phyloP scores from a whole-genome alignment of 2,329 filamentous ascomycete genomes.

The Fusarium ambrosium region DNA sequence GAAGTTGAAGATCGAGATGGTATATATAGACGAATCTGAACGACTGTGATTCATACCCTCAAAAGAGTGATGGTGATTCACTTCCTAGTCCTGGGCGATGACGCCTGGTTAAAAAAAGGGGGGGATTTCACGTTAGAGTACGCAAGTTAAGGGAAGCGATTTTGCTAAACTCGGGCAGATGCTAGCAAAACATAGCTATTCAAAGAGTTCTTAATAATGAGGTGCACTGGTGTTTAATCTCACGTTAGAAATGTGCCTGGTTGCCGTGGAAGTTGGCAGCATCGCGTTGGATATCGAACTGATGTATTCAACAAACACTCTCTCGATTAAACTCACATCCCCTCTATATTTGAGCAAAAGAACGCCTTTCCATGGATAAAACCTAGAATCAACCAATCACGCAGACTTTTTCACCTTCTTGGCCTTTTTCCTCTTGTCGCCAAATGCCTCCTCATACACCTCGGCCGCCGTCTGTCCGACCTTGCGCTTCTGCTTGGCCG shows the following conservation, averaged over 20 bases:
- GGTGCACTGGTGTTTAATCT: background rate
- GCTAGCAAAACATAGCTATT: rapidly evolving
- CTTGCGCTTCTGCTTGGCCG: slow-evolving; percentile 82
- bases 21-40: background rate
- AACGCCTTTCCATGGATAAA: slow-evolving; percentile 46
- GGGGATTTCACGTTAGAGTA: background rate
- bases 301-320: slow-evolving; percentile 15
- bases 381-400: slow-evolving; percentile 40
- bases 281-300: background rate
- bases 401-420: slow-evolving; percentile 58
- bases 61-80: background rate
- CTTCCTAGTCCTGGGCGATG: background rate
- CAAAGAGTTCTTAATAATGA: background rate
- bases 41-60: background rate
- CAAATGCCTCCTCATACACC: slow-evolving; percentile 72
- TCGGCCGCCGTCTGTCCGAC: slow-evolving; percentile 71
- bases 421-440: slow-evolving; percentile 69
- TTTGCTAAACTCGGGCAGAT: background rate
- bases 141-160: rapidly evolving
- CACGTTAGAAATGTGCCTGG: background rate
- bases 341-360: slow-evolving; percentile 31
- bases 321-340: slow-evolving; percentile 32
- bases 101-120: too few relatives aligned
- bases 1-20: background rate
- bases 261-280: background rate